Percentiles rank a stretch among this genome's conserved stretches.
Conservation (phyloP, 176 grass and related monocot species). For the Olyra latifolia region DNA sequence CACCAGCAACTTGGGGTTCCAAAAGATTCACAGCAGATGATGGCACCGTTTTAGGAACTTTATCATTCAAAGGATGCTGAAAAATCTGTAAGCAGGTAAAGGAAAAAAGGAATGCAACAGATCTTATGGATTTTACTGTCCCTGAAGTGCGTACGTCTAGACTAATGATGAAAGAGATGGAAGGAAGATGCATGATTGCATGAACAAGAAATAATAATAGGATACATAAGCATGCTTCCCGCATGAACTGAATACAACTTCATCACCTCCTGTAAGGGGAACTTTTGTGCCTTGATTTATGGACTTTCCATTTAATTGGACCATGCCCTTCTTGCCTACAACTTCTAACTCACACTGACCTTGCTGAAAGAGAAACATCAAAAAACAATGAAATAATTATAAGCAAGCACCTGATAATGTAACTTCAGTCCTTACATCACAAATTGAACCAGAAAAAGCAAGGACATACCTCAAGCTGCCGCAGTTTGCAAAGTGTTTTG, state of each 20-base stretch:
- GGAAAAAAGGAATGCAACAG: conserved; percentile 26
- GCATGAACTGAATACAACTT: conserved; percentile 73
- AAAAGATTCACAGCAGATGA: conserved; percentile 53
- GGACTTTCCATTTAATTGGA: conserved; percentile 77
- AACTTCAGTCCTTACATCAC: not conserved
- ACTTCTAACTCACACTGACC: conserved; percentile 67
- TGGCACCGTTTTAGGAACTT: conserved; percentile 46
- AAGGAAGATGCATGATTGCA: conserved; percentile 21
- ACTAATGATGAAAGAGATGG: conserved; percentile 21
- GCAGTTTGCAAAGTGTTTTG: conserved; percentile 85
- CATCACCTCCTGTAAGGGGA: conserved; percentile 86
- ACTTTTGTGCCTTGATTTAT: conserved; percentile 50
- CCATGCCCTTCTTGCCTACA: conserved; percentile 74
- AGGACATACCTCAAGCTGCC: conserved; percentile 59
- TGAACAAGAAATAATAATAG: conserved; percentile 40
- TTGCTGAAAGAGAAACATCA: conserved; percentile 37
- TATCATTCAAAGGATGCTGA: conserved; percentile 81
- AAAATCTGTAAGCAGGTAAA: conserved; percentile 72
- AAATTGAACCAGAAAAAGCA: conserved; percentile 28
- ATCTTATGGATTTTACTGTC: conserved; percentile 24
- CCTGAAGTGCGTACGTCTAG: conserved; percentile 18
- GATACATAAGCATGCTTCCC: conserved; percentile 96
- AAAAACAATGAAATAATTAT: conserved; percentile 11
- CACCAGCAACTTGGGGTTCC: conserved; percentile 45
- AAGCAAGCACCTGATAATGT: conserved; percentile 19